A percentile compares a stretch with the other conserved stretches of the same genome.
phyloP scores from a whole-genome alignment of 164 flowering plant genomes.

The Vitis rupestris region DNA sequence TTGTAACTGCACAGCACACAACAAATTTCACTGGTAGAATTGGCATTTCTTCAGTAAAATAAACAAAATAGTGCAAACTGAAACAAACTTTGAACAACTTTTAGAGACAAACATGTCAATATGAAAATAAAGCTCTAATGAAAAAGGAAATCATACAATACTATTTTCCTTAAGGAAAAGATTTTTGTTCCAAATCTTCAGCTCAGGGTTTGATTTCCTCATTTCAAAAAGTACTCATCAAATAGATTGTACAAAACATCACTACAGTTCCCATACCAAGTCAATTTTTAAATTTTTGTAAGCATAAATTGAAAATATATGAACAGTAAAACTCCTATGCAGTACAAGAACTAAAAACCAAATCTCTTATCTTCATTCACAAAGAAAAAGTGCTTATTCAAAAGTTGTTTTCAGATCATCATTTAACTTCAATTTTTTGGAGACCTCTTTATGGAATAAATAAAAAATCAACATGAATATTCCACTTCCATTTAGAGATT shows the following conservation, averaged over 20 bases:
- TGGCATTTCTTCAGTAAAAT: not conserved
- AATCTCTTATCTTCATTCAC: no score
- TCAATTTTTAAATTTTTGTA: no score
- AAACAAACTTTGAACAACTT: not conserved
- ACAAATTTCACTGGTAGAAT: not conserved
- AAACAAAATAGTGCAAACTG: not conserved
- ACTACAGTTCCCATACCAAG: no score
- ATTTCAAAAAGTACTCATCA: not conserved
- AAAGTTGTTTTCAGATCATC: no score
- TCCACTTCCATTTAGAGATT: not conserved
- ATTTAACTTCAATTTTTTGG: no score
- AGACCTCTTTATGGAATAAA: not conserved
- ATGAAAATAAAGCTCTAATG: not conserved
- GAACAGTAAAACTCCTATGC: not conserved
- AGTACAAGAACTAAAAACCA: no score
- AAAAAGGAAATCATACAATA: no score
- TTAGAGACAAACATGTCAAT: not conserved
- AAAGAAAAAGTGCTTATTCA: no score
- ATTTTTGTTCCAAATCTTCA: no score
- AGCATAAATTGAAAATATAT: no score
- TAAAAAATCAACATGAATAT: not conserved
- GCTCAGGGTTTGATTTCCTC: not conserved
- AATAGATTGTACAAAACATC: no score
- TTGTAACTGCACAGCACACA: conserved; percentile 56
- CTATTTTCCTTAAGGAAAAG: no score